Evolutionary conservation across 352 stramenopile genomes (phyloP).

Genomic region (Phytophthora cactorum): DNA sequence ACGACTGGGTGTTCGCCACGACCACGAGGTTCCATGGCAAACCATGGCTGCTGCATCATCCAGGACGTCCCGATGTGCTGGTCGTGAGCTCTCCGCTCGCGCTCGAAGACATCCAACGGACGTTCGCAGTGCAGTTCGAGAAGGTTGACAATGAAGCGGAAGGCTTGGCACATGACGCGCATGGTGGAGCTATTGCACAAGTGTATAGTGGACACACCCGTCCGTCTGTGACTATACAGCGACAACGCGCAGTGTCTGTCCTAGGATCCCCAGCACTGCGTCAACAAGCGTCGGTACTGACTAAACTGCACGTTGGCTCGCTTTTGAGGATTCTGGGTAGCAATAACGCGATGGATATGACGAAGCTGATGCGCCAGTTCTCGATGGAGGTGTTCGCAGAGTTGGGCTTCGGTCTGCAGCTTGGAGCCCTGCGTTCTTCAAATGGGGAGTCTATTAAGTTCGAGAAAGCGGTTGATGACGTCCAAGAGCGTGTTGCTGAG

Average conservation of each 20-base stretch:
- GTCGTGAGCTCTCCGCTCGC: conserved; percentile 32
- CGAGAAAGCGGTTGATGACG: conserved; percentile 33
- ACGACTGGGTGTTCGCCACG: conserved; percentile 30
- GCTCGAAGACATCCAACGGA: conserved; percentile 44
- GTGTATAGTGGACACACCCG: conserved; percentile 9
- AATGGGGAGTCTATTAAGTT: conserved; percentile 12
- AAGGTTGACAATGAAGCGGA: conserved; percentile 22
- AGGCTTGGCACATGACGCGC: conserved; percentile 14
- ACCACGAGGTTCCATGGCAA: conserved; percentile 29
- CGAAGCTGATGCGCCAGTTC: conserved; percentile 27
- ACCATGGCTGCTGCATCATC: conserved; percentile 30
- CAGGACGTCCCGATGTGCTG: conserved; percentile 31
- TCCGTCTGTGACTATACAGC: conserved; percentile 24
- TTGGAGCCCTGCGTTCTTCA: conserved; percentile 16
- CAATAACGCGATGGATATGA: conserved; percentile 36
- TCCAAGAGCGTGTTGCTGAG: conserved; percentile 17
- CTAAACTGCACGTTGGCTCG: conserved; percentile 35
- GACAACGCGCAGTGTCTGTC: conserved; percentile 67
- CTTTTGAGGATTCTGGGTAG: conserved; percentile 33
- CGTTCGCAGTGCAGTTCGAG: conserved; percentile 56
- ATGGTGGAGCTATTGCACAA: conserved; percentile 34
- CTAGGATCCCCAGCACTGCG: conserved; percentile 59
- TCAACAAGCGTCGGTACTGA: conserved; percentile 36
- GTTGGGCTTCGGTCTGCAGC: conserved; percentile 39
- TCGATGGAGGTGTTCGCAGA: conserved; percentile 42